Evolutionary conservation across 108 stramenopile genomes (phyloP).

Genomic region (Cyclotella baltica): DNA sequence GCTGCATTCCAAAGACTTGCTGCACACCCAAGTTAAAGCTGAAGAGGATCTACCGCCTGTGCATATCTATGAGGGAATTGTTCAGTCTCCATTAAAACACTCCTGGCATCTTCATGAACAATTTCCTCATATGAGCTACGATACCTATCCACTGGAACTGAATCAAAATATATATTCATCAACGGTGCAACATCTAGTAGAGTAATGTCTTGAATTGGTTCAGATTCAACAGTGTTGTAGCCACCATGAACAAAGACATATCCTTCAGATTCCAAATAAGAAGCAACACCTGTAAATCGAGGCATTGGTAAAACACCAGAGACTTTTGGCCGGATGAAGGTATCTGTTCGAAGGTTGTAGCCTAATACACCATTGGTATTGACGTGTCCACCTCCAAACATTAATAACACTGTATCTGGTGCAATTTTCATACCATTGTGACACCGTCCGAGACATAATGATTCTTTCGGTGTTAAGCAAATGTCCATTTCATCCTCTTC

Average conservation of each 20-base stretch:
- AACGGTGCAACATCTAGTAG: conserved; percentile 39
- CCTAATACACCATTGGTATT: conserved; percentile 67
- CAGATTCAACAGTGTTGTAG: conserved; percentile 38
- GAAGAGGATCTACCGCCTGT: too few relatives aligned
- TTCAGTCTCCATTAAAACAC: too few relatives aligned
- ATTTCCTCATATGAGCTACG: background rate
- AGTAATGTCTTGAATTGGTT: conserved; percentile 23
- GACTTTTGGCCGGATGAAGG: conserved; percentile 49
- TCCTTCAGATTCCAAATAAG: conserved; percentile 50
- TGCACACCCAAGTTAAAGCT: too few relatives aligned
- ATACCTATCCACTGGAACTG: conserved; percentile 14
- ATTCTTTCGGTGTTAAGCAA: conserved; percentile 46
- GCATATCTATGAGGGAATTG: too few relatives aligned
- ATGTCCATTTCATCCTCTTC: background rate
- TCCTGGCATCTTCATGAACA: background rate
- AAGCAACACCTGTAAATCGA: conserved; percentile 55
- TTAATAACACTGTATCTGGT: conserved; percentile 54
- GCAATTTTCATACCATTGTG: conserved; percentile 57
- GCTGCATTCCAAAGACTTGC: too few relatives aligned
- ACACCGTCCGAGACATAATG: conserved; percentile 64
- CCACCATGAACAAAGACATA: conserved; percentile 70
- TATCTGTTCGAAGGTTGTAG: conserved; percentile 49
- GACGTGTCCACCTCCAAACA: conserved; percentile 65
- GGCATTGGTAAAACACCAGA: conserved; percentile 50
- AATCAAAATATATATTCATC: conserved; percentile 17